Conservation (phyloP, 2,329 filamentous ascomycete species). For the Verticillium alfalfae region DNA sequence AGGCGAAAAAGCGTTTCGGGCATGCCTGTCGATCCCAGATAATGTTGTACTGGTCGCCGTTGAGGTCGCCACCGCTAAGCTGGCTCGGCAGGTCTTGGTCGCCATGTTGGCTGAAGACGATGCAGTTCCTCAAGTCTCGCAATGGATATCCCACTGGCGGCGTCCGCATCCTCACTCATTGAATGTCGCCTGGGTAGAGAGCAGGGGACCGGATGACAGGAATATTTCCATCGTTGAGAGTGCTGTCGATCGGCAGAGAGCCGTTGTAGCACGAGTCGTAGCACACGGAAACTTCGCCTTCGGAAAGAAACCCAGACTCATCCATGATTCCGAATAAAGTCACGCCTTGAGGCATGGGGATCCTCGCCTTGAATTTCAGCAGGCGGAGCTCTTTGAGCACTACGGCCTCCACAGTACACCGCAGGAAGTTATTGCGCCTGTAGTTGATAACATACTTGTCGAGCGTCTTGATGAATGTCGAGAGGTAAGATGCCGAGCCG, state of each 20-base stretch:
- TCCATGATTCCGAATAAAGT: constrained; percentile 82
- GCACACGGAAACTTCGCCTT: constrained; percentile 64
- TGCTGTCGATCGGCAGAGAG: constrained; percentile 14
- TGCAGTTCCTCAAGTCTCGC: constrained; percentile 60
- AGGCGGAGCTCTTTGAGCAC: constrained; percentile 66
- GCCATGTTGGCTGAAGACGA: constrained; percentile 72
- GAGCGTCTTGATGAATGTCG: constrained; percentile 56
- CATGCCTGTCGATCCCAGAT: constrained; percentile 61
- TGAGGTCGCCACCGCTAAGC: constrained; percentile 76
- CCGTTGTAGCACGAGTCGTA: constrained; percentile 30
- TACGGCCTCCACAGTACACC: constrained; percentile 63
- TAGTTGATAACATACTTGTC: constrained; percentile 58
- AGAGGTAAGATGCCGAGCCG: constrained; percentile 54
- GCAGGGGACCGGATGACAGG: constrained; percentile 76
- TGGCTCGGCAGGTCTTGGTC: constrained; percentile 69
- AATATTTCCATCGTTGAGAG: constrained; percentile 34
- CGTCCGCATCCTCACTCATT: constrained; percentile 56
- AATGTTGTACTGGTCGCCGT: constrained; percentile 77
- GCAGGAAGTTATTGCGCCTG: constrained; percentile 62
- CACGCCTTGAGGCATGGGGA: constrained; percentile 63
- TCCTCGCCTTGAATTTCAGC: constrained; percentile 74
- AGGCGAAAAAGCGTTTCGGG: constrained; percentile 32
- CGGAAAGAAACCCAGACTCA: constrained; percentile 62
- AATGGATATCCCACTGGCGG: constrained; percentile 58
- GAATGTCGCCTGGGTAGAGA: constrained; percentile 76